Evolutionary conservation across 83 land plant species (phyloP), one percentile per base, ranked within the genome.

Genomic region (Picea mariana): DNA sequence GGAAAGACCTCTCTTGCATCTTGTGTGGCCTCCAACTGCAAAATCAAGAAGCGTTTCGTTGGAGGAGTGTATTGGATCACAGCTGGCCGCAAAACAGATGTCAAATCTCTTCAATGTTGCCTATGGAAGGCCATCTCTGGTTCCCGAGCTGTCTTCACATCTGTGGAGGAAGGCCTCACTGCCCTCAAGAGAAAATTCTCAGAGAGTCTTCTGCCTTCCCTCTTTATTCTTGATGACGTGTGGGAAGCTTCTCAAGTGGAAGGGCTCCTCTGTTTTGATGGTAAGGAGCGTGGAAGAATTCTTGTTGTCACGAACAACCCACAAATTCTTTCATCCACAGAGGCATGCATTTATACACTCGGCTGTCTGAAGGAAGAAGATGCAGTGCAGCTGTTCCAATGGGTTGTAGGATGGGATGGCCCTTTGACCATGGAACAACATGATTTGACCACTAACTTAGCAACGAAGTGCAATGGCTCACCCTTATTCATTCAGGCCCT

Each of bases 201-300:
- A 17, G 64, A 83, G 17, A 18, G 68, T n/a, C 5, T 31, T 31
- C 67, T 82, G 3, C 85, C 85, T 15, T 62, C 62, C 60, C 84
- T 83, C 59, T 67, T 83, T 16, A 77, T 83, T 24, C 40, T 83
- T 16, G 82, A 83, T 66, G 82, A 80, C 27, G 58, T 67, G 16
- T 66, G 55, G 47, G 82, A 78, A 62, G 59, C 82, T 26, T 21
- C 84, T 23, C 84, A 83, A 49, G n/a, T 79, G 55, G 79, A 83
- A 63, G 80, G 82, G 52, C 40, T 83, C 83, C 9, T 78, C 34
- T 63, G 71, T 55, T 83, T 83, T 64, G 85, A 83, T 62, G 67
- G 82, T 27, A 80, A 83, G 67, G 72, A 83, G 13, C 81, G 44
- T 8, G 85, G 85, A 67, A 83, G 85, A 65, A 78, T 83, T 24